Percentiles rank a stretch among this genome's conserved stretches.
phyloP scores from a whole-genome alignment of 2,329 filamentous ascomycete species.

The Alternaria solani region DNA sequence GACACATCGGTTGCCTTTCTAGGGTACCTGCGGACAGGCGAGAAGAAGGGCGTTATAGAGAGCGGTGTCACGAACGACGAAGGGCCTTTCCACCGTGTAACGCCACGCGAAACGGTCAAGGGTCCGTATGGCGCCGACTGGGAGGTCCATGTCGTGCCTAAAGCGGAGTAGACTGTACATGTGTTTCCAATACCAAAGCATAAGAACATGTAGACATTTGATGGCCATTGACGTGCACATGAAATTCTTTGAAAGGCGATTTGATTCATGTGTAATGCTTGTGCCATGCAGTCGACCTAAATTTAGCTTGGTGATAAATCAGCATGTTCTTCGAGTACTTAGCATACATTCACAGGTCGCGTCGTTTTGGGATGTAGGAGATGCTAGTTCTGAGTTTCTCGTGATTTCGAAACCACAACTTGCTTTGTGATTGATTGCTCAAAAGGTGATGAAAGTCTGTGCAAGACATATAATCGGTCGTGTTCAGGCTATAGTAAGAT shows the following conservation, averaged over 20 bases:
- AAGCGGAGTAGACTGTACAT: neutral
- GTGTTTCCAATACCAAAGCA: neutral
- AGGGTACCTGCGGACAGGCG: conserved; percentile 53
- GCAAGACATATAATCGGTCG: neutral
- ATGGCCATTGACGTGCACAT: too few species aligned
- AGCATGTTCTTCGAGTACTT: too few species aligned
- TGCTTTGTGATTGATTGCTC: too few species aligned
- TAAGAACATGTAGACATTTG: neutral
- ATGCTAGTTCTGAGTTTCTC: too few species aligned
- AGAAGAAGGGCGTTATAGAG: conserved; percentile 59
- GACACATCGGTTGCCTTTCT: conserved; percentile 66
- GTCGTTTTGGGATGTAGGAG: too few species aligned
- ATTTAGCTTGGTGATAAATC: too few species aligned
- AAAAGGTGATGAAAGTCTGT: neutral
- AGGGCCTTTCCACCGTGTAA: conserved; percentile 8
- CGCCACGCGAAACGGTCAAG: neutral
- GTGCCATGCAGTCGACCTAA: too few species aligned
- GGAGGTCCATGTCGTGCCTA: conserved; percentile 13
- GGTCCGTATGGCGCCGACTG: conserved; percentile 11
- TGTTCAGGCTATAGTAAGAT: neutral
- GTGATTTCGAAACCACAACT: too few species aligned
- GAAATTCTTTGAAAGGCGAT: too few species aligned
- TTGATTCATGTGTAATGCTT: too few species aligned
- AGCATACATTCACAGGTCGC: too few species aligned
- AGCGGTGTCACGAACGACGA: conserved; percentile 57